Base-by-base conservation (phyloP, 495 filamentous ascomycete species). In the Bombardia bombarda region DNA sequence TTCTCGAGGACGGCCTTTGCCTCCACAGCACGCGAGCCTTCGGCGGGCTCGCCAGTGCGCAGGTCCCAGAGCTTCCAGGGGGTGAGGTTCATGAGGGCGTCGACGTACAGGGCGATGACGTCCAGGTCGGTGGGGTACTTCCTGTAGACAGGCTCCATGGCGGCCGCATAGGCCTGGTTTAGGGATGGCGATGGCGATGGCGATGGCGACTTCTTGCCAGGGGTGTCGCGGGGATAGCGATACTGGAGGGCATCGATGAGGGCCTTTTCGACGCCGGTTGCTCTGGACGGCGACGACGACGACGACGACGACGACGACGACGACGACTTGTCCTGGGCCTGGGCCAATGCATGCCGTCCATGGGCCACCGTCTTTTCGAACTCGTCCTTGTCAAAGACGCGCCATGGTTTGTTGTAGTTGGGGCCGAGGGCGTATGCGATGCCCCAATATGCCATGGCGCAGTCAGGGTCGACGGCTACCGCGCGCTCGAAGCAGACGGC, bases 371-470 rank as follows among this genome's bases (percentile, higher is more conserved):
- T 75, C 0, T 36, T 33, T 5, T 62, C 52, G 3, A 79, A 56
- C 34, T 86, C 82, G n/a, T 62, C 48, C 5, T 66, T 59, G 42
- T 84, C 83, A 45, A 84, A 85, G 20, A 73, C 57, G 4, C 75
- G 63, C 83, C 82, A 86, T 0, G 81, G 78, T 53, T 85, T 85
- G 51, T 86, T 85, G 58, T 85, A 86, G 44, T 86, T 84, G 2
- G 83, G 80, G 0, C 83, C 83, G 1, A 82, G 52, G 1, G 75
- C 54, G 49, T 76, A 84, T 0, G 83, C 79, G 3, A 82, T 57
- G 0, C 82, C 82, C 82, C 82, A 86, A 41, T 82, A 74, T 16
- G 77, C 80, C 60, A 85, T 76, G 4, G 73, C 70, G 47, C 76
- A 83, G 3, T 51, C 43, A 0, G 62, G 53, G 49, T 86, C 81